These are phyloP conservation scores for Geranium incanum DNA, from an alignment of 441 rosid species.

Conservation along the genomic window DNA sequence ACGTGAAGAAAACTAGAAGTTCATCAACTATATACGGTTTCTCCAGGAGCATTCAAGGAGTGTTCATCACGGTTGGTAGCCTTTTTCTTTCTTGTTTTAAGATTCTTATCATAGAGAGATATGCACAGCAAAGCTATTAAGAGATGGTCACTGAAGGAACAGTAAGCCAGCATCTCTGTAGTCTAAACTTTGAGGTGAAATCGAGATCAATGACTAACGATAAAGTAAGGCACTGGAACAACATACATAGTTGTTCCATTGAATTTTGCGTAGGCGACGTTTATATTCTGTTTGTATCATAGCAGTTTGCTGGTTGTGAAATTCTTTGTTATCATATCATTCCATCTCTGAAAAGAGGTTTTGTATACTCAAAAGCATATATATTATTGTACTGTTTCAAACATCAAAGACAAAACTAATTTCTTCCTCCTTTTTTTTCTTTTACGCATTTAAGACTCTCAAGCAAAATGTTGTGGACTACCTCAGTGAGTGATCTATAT, in stretches of 20 bases:
- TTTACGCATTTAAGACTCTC: background rate
- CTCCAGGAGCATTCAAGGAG: constrained; percentile 28
- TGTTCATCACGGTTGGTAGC: constrained; percentile 28
- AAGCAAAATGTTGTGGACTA: background rate
- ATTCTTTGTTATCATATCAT: background rate
- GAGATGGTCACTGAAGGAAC: constrained; percentile 24
- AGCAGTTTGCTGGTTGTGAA: constrained; percentile 1
- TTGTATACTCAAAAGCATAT: background rate
- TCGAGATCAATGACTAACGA: constrained; percentile 15
- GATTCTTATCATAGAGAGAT: constrained; percentile 29
- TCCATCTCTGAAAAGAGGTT: background rate
- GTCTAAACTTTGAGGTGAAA: constrained; percentile 29
- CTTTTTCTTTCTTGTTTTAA: constrained; percentile 24
- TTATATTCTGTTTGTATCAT: constrained; percentile 22
- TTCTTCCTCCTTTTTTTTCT: background rate
- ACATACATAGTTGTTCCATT: constrained; percentile 24
- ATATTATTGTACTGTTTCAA: constrained; percentile 1
- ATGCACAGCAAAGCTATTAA: constrained; percentile 39
- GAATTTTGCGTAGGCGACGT: constrained; percentile 11
- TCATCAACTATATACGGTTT: constrained; percentile 22
- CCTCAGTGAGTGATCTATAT: background rate
- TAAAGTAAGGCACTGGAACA: constrained; percentile 18
- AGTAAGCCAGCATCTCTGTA: constrained; percentile 17
- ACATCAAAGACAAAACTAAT: background rate
- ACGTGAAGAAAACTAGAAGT: constrained; percentile 29